Evolutionary conservation across 805 yeast genomes (phyloP).

Genomic region (Blastobotrys americana): DNA sequence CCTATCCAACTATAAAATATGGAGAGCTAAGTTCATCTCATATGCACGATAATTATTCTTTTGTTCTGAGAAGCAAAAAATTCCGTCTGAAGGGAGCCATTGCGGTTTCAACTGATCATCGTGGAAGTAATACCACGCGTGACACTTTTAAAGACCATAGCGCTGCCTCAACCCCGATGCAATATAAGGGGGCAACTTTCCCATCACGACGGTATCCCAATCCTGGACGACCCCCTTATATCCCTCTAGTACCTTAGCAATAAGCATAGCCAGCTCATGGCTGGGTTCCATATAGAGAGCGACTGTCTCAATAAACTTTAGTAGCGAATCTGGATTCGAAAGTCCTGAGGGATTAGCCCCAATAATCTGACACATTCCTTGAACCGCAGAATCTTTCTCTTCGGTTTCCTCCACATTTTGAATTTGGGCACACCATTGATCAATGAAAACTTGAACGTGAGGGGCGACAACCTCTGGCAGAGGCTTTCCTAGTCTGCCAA

Average conservation of each 20-base stretch:
- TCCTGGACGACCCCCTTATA: conserved; percentile 23
- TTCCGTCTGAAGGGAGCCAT: too few relatives aligned
- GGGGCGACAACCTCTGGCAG: conserved; percentile 54
- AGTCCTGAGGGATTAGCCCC: conserved; percentile 61
- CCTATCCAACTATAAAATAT: too few relatives aligned
- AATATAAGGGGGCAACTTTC: conserved; percentile 18
- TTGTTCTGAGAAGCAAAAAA: too few relatives aligned
- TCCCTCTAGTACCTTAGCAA: conserved; percentile 22
- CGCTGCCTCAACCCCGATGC: conserved; percentile 16
- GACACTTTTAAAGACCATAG: conserved; percentile 12
- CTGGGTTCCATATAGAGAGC: conserved; percentile 28
- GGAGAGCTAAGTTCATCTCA: too few relatives aligned
- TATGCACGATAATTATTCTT: too few relatives aligned
- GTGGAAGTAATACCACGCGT: too few relatives aligned
- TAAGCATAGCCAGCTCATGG: conserved; percentile 18
- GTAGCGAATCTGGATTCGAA: conserved; percentile 41
- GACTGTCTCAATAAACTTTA: conserved; percentile 51
- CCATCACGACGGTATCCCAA: conserved; percentile 23
- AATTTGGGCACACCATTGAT: conserved; percentile 67
- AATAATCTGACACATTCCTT: conserved; percentile 72
- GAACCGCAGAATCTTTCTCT: conserved; percentile 82
- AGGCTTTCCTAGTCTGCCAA: conserved; percentile 74
- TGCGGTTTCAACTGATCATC: too few relatives aligned
- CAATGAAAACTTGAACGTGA: conserved; percentile 49
- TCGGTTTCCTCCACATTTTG: conserved; percentile 64